Evolutionary conservation across 2,329 filamentous ascomycete species (phyloP).

Genomic region (Rugonectria rugulosa): DNA sequence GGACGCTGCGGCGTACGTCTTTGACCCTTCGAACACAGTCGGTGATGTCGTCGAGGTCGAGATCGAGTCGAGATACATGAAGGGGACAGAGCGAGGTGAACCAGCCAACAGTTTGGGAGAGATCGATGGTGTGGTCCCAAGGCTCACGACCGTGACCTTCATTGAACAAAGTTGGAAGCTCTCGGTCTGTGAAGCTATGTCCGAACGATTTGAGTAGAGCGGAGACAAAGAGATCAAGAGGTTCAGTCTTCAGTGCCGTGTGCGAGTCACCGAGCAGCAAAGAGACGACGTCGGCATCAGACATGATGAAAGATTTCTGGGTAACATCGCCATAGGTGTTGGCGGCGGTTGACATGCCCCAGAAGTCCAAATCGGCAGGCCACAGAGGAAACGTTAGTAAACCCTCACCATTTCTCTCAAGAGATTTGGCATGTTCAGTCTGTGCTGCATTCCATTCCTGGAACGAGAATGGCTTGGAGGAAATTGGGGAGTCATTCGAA

Average conservation of each 20-base stretch:
- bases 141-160: slow-evolving; percentile 53
- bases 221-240: slow-evolving; percentile 50
- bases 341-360: slow-evolving; percentile 21
- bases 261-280: slow-evolving; percentile 38
- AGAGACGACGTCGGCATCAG: neutral
- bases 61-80: slow-evolving; percentile 7
- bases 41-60: slow-evolving; percentile 1
- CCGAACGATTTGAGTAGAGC: slow-evolving; percentile 45
- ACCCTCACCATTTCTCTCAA: neutral
- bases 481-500: slow-evolving; percentile 22
- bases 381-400: slow-evolving; percentile 18
- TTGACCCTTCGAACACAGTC: slow-evolving; percentile 23
- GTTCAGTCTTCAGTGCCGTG: slow-evolving; percentile 42
- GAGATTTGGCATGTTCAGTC: slow-evolving; percentile 37
- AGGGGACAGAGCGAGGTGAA: slow-evolving; percentile 53
- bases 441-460: slow-evolving; percentile 48
- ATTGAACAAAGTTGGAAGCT: slow-evolving; percentile 46
- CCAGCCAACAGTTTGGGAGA: slow-evolving; percentile 53
- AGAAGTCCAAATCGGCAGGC: slow-evolving; percentile 24
- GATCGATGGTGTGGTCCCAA: slow-evolving; percentile 42
- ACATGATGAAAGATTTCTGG: slow-evolving; percentile 13
- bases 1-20: slow-evolving; percentile 18
- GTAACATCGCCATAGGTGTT: slow-evolving; percentile 24
- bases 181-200: slow-evolving; percentile 44
- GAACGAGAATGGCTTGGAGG: slow-evolving; percentile 43